Conservation (phyloP, 495 filamentous ascomycete genomes). For the Neurospora africana region DNA sequence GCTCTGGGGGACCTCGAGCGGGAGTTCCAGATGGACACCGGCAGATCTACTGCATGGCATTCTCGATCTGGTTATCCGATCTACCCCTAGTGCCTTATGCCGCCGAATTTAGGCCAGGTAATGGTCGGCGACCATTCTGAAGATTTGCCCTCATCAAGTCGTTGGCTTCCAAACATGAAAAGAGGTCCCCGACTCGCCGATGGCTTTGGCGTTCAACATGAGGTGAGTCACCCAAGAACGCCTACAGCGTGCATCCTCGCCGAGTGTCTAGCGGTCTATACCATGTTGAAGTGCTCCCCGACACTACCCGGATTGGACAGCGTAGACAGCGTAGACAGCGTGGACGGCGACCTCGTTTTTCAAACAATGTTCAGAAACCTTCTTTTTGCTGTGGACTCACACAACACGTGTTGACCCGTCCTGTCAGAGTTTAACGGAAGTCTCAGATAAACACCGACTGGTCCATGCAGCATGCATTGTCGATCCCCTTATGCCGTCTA, state of each 20-base stretch:
- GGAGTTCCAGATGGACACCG: neutral
- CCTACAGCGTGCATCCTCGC: neutral
- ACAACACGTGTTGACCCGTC: neutral
- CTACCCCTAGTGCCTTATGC: neutral
- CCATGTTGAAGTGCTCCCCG: neutral
- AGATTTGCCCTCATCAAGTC: neutral
- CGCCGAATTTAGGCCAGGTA: neutral
- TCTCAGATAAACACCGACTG: neutral
- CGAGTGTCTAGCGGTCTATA: neutral
- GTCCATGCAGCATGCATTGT: neutral
- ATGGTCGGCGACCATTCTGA: neutral
- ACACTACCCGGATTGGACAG: neutral
- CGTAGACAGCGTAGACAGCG: neutral
- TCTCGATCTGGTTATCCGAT: neutral
- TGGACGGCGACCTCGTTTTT: neutral
- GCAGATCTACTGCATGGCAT: neutral
- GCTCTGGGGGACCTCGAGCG: neutral
- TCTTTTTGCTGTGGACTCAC: neutral
- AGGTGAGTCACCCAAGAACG: neutral
- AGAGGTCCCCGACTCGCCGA: neutral
- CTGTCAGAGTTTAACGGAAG: neutral
- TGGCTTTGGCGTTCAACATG: neutral
- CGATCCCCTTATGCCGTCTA: neutral
- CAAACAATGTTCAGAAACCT: neutral
- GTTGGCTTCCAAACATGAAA: neutral